Evolutionary conservation across 495 filamentous ascomycete species (phyloP), one percentile per base, ranked within the genome.

Genomic region (Polyplosphaeria fusca): DNA sequence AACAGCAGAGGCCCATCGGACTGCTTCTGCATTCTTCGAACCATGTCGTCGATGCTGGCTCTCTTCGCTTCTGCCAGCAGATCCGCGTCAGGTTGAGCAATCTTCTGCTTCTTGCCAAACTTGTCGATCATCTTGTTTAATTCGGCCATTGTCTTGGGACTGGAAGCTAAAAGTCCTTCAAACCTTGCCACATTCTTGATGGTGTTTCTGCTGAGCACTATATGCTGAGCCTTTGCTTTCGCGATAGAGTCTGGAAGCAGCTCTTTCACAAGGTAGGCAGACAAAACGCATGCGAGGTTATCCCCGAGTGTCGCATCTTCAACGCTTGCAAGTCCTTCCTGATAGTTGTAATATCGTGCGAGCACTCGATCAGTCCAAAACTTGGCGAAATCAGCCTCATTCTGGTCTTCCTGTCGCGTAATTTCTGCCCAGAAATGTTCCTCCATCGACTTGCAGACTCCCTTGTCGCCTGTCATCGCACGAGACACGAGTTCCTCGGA

Each of bases 1-100:
- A 70, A 70, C 4, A 70, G 60, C n/a, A 58, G 60, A 12, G 66
- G 56, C 37, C 57, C 63, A 22, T 70, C 67, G 35, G 48, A 51
- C 19, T 59, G 53, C 40, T 59, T 62, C 52, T 63, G 52, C 59
- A 70, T 58, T 23, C 51, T 66, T 12, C 49, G 54, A 18, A 58
- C 39, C 55, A 68, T 49, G 24, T 70, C 67, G 18, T 42, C 28
- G 11, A 68, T 26, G 14, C 52, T 16, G 1, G 5, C 22, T 5
- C 30, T 19, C 47, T 67, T 67, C 4, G 26, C 39, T 9, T 43
- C 52, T 14, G 32, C 30, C 2, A 58, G 25, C 1, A n/a, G 19
- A 22, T 26, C 35, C 1, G 9, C 18, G 22, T 60, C 52, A 9
- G 32, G 37, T 27, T 30, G 27, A 2, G 39, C 32, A 9, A 67